These are phyloP conservation scores for Fusarium multiceps DNA, from an alignment of 2,329 filamentous ascomycete species.

Conservation along the genomic window DNA sequence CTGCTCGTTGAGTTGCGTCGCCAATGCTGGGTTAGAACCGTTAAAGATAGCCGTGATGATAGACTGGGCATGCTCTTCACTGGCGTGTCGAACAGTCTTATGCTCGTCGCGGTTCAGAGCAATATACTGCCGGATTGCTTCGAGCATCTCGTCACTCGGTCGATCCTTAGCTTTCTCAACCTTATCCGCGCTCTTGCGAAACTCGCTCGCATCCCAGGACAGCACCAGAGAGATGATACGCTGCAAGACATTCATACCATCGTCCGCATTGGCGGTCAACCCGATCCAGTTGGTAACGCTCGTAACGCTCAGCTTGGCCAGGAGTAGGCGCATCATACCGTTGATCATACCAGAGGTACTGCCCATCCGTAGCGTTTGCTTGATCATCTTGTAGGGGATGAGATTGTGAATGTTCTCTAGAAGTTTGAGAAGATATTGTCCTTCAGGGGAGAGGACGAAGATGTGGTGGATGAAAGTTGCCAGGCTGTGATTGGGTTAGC, in stretches of 20 bases:
- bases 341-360: slow-evolving; percentile 87
- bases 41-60: slow-evolving; percentile 76
- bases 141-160: slow-evolving; percentile 70
- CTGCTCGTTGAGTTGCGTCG: slow-evolving; percentile 62
- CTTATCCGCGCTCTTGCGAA: slow-evolving; percentile 71
- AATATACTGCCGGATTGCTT: slow-evolving; percentile 69
- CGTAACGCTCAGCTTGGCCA: slow-evolving; percentile 81
- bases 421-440: slow-evolving; percentile 77
- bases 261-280: slow-evolving; percentile 74
- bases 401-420: slow-evolving; percentile 76
- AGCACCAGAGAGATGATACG: slow-evolving; percentile 79
- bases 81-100: slow-evolving; percentile 67
- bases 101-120: slow-evolving; percentile 65
- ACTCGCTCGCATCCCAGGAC: slow-evolving; percentile 77
- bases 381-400: slow-evolving; percentile 76
- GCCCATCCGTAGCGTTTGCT: slow-evolving; percentile 78
- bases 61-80: slow-evolving; percentile 63
- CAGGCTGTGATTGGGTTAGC: slow-evolving; percentile 60
- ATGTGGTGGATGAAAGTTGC: slow-evolving; percentile 80
- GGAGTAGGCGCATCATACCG: slow-evolving; percentile 75
- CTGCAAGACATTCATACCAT: slow-evolving; percentile 85
- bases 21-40: slow-evolving; percentile 58
- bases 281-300: slow-evolving; percentile 84
- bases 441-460: slow-evolving; percentile 78
- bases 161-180: slow-evolving; percentile 70